Conservation (phyloP, 345 rosid species). For the Gynandropsis gynandra region DNA sequence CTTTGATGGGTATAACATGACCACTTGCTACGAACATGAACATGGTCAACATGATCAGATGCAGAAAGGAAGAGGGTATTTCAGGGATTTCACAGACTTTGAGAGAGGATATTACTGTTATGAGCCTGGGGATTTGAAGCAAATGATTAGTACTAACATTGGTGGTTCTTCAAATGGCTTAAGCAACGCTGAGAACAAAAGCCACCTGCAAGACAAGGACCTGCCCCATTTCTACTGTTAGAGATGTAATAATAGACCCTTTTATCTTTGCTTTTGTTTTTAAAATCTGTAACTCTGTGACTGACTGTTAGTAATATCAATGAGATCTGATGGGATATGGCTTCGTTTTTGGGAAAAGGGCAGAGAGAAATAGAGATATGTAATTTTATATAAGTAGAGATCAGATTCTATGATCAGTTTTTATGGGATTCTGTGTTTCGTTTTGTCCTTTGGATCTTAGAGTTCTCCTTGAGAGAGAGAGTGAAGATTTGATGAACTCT, state of each 20-base stretch:
- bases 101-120: slow-evolving; percentile 23
- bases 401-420: slow-evolving; percentile 16
- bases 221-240: slow-evolving; percentile 47
- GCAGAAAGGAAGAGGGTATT: slow-evolving; percentile 33
- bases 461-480: slow-evolving; percentile 21
- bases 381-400: no score
- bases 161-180: slow-evolving; percentile 25
- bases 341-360: slow-evolving; percentile 17
- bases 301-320: slow-evolving; percentile 50
- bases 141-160: slow-evolving; percentile 38
- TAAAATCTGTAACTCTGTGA: slow-evolving; percentile 21
- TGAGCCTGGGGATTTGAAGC: slow-evolving; percentile 59
- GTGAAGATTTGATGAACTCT: slow-evolving; percentile 15
- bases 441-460: slow-evolving; percentile 11
- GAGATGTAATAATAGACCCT: slow-evolving; percentile 27
- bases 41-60: slow-evolving; percentile 22
- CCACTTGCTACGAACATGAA: slow-evolving; percentile 24
- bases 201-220: slow-evolving; percentile 34
- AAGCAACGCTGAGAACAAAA: slow-evolving; percentile 50
- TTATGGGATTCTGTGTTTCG: slow-evolving; percentile 21
- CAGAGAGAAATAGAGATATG: slow-evolving; percentile 2
- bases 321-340: slow-evolving; percentile 74
- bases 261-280: slow-evolving; percentile 27
- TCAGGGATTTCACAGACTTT: slow-evolving; percentile 28
- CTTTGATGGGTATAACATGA: slow-evolving; percentile 29